Base-by-base conservation (phyloP, 345 rosid genomes). In the Hibiscus trionum region DNA sequence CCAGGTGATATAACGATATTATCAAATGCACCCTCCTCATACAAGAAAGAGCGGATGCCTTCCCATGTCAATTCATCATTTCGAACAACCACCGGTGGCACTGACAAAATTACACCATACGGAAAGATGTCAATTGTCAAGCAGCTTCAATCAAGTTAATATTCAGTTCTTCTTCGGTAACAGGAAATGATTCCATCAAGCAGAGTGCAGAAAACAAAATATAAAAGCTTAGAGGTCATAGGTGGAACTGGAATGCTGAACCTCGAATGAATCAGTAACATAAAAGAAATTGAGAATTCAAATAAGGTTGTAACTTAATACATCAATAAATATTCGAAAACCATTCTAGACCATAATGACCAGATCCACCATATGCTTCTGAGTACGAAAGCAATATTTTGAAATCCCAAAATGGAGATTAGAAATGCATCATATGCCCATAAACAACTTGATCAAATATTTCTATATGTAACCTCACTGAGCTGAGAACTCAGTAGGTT, bases 1-100 rank as follows among this genome's bases (percentile, higher is more conserved):
- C 97, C 97, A 73, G 99, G 99, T 50, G 98, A 94, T 73, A 91
- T 88, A 35, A 94, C 99, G 70, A 90, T 80, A 80, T 91, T 94
- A 78, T 94, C 97, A 11, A 91, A 94, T 66, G 90, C 86, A 66
- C 74, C 80, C 61, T 90, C 92, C 81, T 86, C 87, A 75, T 84
- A 89, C 75, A 92, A 76, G 79, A 81, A 83, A 39, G 61, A 80
- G 67, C 80, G 81, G 64, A 85, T 77, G 29, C 89, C 93, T 69
- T 88, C 86, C 99, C 96, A 92, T 3, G 90, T 87, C 91, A 85
- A 85, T 76, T 93, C 91, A 73, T 95, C 97, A 72, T 95, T 92
- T 62, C 75, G 79, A 52, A 95, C 85, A 61, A 95, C 99, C 57
- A 90, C 87, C 70, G 99, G 99, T 72, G 97, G 96, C 78, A 88